Conservation (phyloP, 192 early-diverging fungal genomes). For the Podila horticola region DNA sequence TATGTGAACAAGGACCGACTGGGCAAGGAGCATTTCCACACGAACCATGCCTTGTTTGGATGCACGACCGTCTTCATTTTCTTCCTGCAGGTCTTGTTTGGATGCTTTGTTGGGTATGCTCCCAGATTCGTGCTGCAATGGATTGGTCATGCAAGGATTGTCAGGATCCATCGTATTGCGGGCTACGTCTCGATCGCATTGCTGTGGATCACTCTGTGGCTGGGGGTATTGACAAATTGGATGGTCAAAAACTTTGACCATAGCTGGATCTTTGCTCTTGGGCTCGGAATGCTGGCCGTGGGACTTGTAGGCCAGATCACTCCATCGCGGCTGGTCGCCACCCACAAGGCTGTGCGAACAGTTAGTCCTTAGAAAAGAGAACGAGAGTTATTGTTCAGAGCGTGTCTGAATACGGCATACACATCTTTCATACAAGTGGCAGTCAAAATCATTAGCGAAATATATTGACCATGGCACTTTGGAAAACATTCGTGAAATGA, state of each 20-base stretch:
- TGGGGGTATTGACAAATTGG: conserved; percentile 34
- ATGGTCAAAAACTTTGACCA: conserved; percentile 42
- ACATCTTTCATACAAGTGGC: no score
- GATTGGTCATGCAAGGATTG: conserved; percentile 27
- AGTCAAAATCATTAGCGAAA: no score
- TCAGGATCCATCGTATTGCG: conserved; percentile 32
- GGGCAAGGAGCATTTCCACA: conserved; percentile 29
- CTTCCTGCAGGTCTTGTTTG: conserved; percentile 33
- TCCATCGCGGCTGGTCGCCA: conserved; percentile 12
- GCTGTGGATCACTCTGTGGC: conserved; percentile 35
- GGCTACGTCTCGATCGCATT: conserved; percentile 39
- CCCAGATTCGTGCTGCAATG: conserved; percentile 12
- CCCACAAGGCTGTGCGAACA: no score
- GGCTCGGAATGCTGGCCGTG: conserved; percentile 34
- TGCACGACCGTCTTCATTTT: conserved; percentile 25
- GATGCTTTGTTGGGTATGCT: conserved; percentile 24
- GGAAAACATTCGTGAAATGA: no score
- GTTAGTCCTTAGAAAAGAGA: no score
- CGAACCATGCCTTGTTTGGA: conserved; percentile 38
- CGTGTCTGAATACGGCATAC: no score
- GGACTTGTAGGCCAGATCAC: conserved; percentile 36
- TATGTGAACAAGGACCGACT: conserved; percentile 33
- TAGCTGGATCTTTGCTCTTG: conserved; percentile 36
- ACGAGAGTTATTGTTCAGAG: no score
- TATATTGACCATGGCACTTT: no score